Evolutionary conservation across 495 filamentous ascomycete genomes (phyloP), one percentile per base, ranked within the genome.

Genomic region (Evernia prunastri): DNA sequence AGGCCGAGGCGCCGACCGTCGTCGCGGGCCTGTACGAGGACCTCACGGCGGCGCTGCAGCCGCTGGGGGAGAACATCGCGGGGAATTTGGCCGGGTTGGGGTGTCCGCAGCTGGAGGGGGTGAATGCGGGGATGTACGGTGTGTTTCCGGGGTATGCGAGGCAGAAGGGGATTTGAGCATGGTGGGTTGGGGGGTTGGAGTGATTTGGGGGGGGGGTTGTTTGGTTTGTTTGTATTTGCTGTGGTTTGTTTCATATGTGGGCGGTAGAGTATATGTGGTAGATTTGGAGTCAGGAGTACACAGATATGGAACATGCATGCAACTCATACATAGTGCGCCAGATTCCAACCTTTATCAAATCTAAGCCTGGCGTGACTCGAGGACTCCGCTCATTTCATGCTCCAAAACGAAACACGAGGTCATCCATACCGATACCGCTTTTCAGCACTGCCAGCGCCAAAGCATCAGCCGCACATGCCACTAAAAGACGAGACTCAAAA

Each of bases 1-100:
- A 80, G 57, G 71, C 76, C 23, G 73, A 71, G 20, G 78, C 72
- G 36, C 80, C 79, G 6, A 77, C 78, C 66, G 65, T 73, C 0
- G 64, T 82, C 33, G 66, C 70, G 17, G 72, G 71, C 2, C 20
- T 81, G 6, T 77, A 78, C 59, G 63, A 69, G 37, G 74, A 73
- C 15, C 58, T 78, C n/a, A 72, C 76, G 15, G 63, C 61, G 23
- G 69, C 77, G 20, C 29, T 79, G 68, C 68, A 69, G n/a, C 60
- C 62, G 64, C 57, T 74, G 37, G 62, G 60, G 31, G 35, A 37
- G 13, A 63, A 40, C 5, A 62, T 72, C 18, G 27, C 9, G 31
- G 42, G 57, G 25, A 65, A 63, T 23, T 59, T 71, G 25, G 33
- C 9, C 25, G 61, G 67, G 27, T 58, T 73, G 29, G 57, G 58